phyloP scores from a whole-genome alignment of 2,329 filamentous ascomycete species.

The Metarhizium robertsii region DNA sequence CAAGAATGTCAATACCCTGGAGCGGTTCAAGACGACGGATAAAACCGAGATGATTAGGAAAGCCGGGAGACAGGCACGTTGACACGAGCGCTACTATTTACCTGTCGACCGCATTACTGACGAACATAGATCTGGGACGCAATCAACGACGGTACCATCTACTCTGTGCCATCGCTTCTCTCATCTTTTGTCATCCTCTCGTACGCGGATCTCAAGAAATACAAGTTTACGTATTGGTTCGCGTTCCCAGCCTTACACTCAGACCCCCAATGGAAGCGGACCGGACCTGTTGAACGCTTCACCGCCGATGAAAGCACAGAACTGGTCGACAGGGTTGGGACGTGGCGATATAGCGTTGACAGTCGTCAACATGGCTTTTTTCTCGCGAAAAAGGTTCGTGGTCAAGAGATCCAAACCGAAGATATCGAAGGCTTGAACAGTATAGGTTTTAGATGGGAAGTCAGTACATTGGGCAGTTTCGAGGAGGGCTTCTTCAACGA shows the following conservation, averaged over 20 bases:
- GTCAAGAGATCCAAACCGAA: conserved; percentile 33
- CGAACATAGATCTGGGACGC: conserved; percentile 82
- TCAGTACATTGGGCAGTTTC: conserved; percentile 67
- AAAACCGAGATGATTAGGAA: conserved; percentile 69
- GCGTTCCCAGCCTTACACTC: conserved; percentile 91
- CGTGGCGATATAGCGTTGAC: conserved; percentile 79
- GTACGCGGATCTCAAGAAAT: conserved; percentile 94
- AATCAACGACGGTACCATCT: conserved; percentile 92
- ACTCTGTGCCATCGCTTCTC: conserved; percentile 84
- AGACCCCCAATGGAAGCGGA: conserved; percentile 68
- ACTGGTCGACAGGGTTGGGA: conserved; percentile 74
- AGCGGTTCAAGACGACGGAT: conserved; percentile 81
- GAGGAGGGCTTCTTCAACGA: conserved; percentile 82
- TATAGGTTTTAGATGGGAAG: conserved; percentile 64
- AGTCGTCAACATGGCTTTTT: conserved; percentile 89
- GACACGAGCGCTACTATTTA: not conserved
- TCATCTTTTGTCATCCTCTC: conserved; percentile 83
- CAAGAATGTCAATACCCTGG: conserved; percentile 91
- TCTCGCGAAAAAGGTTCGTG: conserved; percentile 67
- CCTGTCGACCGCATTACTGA: conserved; percentile 8
- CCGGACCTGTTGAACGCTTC: conserved; percentile 45
- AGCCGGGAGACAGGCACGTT: conserved; percentile 63
- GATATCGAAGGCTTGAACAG: conserved; percentile 35
- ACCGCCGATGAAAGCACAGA: conserved; percentile 62
- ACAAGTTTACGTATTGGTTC: conserved; percentile 97